Percentiles rank a stretch among this genome's conserved stretches.
Evolutionary conservation across 1,139 yeast genomes (phyloP).

Genomic region (Saccharomyces hybrid): DNA sequence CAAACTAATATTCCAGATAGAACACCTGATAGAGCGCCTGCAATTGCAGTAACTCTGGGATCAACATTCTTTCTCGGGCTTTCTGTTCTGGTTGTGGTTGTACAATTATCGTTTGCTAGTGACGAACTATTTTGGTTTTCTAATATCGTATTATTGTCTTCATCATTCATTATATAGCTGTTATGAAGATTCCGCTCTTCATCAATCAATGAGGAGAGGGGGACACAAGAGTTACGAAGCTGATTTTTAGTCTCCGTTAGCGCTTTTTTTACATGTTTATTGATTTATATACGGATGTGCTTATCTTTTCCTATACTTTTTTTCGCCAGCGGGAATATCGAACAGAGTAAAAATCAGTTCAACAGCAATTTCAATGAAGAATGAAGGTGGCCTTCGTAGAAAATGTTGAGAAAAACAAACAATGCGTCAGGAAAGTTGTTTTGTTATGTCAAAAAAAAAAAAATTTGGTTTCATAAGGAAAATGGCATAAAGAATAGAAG

Average conservation of each 20-base stretch:
- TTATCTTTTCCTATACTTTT: neutral
- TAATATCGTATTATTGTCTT: neutral
- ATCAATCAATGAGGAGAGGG: no score
- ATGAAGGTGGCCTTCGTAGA: neutral
- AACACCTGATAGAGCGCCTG: constrained; percentile 92
- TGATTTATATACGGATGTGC: neutral
- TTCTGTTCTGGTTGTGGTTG: neutral
- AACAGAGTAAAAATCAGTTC: neutral
- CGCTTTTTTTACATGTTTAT: neutral
- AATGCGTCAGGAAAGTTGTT: neutral
- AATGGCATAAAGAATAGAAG: neutral
- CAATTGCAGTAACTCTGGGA: constrained; percentile 48
- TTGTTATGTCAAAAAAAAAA: neutral
- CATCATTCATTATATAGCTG: neutral
- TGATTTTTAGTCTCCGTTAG: neutral
- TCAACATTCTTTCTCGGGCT: constrained; percentile 12
- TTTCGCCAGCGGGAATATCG: neutral
- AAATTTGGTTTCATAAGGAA: neutral
- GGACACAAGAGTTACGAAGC: no score
- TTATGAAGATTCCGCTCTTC: neutral
- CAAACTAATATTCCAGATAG: constrained; percentile 86
- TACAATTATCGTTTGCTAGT: neutral
- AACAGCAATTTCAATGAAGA: no score
- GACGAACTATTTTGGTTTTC: neutral
- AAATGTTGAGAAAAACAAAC: neutral